Base-by-base conservation (phyloP, 805 yeast genomes). In the Metschnikowia proteae region DNA sequence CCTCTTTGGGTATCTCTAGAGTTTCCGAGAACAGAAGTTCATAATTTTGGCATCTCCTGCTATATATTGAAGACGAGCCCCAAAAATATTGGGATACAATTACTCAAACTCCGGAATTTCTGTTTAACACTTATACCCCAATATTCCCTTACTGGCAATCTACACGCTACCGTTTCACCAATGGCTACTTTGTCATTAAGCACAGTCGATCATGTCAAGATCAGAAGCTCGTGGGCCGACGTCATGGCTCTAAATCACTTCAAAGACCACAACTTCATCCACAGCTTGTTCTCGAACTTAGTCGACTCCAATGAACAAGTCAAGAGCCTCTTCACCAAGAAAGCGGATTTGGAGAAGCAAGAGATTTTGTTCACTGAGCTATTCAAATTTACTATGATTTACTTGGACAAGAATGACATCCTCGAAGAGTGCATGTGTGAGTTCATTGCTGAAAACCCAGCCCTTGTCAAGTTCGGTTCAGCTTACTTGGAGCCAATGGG, bases 401-500 rank as follows among this genome's bases (percentile, higher is more conserved):
- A 68, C 56, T 49, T 68, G 46, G 65, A 65, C 43, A 64, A 69
- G 44, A 17, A 45, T 4, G 42, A 37, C 5, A 54, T 60, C 29
- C 61, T 73, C 29, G 62, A 66, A 30, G 68, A 68, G 51, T 71
- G 71, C 49, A 59, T 70, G 57, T 46, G 43, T 31, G 65, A 60
- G 43, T 73, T 70, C 56, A 59, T 63, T 30, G 51, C 55, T 22
- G 73, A 69, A 43, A 66, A 71, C 52, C 59, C 56, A 6, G 49
- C 53, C 6, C 56, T 70, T 43, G 57, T 65, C 27, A 42, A 51
- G 6, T 52, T 50, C 17, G 66, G 68, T 3, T 53, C 58, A 5
- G 48, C 53, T 22, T 71, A 72, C 55, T 63, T 72, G 53, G 78
- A 71, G 53, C 70, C 72, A 29, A 65, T 73, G 73, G 76, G 76